Base-by-base conservation (phyloP, 78 protist species). In the Monosiga brevicollis region DNA sequence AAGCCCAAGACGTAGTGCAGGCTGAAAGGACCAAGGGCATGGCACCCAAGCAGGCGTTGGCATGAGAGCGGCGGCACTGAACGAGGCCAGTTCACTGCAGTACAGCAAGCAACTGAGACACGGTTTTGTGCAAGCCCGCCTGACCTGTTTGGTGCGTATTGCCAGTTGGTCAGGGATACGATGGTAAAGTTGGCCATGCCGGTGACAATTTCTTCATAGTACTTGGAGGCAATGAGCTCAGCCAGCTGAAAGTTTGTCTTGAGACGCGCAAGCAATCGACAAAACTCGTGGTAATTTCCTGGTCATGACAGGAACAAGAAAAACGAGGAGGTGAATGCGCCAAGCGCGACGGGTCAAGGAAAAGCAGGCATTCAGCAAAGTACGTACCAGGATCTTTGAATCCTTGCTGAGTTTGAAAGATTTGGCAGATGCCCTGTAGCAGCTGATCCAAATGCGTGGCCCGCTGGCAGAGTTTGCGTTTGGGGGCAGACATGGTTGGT, bases 221-320 rank as follows among this genome's bases (percentile, higher is more conserved):
- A 29, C 22, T 25, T 72, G 36, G 72, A 35, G 22, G 71, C 20
- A 36, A 83, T 37, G 41, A 88, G 32, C 41, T 88, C 87, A 34
- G 78, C 0, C 39, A 88, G 83, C 78, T 79, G 86, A 71, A 75
- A 88, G 84, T 83, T 88, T 41, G 83, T 79, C 78, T 88, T 88
- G 36, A 88, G 36, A 11, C 85, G 35, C 10, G 86, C 62, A 29
- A 88, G 49, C 26, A 88, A 82, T 34, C 87, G 43, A 42, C 89
- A 86, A 82, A 86, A 81, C 34, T 86, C 89, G 71, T 86, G 89
- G 37, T 75, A 73, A 77, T 86, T 86, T 1, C 3, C 71, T n/a
- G 38, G 81, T 25, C 81, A 43, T 11, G 54, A 35, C 22, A 81
- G 55, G 0, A 73, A 73, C 15, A 15, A 15, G 6, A 15, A 15